Evolutionary conservation across 306 rosid genomes (phyloP), one percentile per base, ranked within the genome.

Genomic region (Oemleria cerasiformis): DNA sequence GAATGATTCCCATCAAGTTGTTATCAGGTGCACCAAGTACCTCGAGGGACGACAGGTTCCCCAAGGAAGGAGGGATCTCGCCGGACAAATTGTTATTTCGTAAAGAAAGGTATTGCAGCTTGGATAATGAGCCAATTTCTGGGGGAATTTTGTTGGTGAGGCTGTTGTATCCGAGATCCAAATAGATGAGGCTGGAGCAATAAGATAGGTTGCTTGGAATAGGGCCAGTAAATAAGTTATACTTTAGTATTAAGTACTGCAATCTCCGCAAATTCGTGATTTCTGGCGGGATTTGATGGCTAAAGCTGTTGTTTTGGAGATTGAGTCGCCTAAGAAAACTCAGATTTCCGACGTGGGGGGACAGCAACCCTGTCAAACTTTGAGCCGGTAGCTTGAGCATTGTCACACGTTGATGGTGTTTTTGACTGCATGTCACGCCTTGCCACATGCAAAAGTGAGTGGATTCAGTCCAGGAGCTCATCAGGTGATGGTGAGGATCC

Each of bases 1-100:
- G 36, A 15, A 55, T 55, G 60, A 6, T 21, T 21, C 36, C 36
- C 59, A 55, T 4, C 36, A 55, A 21, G 16, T 21, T 55, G 11
- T 55, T 55, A 0, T 0, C 0, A 1, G 0, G 0, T 4, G 16
- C 1, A 55, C 1, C 7, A 17, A 55, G 1, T 4, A 0, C 7
- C 60, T 4, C 2, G 34, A 54, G 36, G 21, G 60, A 54, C 7
- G 16, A 20, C 4, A 20, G 60, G 60, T 10, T 54, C 3, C 36
- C 60, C 8, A 54, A 9, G 60, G 60, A 57, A 57, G 40, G 39
- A 12, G 63, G 63, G 40, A 25, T 30, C 17, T 5, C 39, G 1
- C 17, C 63, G 0, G n/a, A 23, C 2, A 25, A 13, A 23, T 57
- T 23, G 4, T 25, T 57, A 5, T 0, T 0, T 2, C 23, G 1